These are phyloP conservation scores for Solanum aculeatissimum DNA, from an alignment of 305 asterid genomes.

Conservation along the genomic window DNA sequence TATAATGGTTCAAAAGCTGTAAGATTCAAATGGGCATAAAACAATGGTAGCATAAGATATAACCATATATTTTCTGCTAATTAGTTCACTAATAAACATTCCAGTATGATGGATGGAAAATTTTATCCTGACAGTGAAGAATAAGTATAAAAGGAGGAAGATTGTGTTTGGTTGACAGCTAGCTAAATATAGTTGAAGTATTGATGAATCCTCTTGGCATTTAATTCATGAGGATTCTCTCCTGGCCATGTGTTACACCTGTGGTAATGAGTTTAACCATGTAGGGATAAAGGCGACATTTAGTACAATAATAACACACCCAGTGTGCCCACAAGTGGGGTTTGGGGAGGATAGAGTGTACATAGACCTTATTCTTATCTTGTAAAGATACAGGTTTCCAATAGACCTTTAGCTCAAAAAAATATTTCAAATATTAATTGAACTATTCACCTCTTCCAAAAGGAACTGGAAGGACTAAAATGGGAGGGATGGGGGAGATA, in stretches of 20 bases:
- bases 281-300: neutral
- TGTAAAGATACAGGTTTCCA: neutral
- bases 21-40: neutral
- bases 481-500: neutral
- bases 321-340: neutral
- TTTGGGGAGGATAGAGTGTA: neutral
- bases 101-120: neutral
- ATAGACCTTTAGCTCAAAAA: neutral
- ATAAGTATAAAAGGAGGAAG: neutral
- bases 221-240: neutral
- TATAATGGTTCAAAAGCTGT: neutral
- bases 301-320: neutral
- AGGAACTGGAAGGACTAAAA: neutral
- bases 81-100: neutral
- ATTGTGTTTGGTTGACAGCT: neutral
- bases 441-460: neutral
- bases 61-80: neutral
- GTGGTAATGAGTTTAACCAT: neutral
- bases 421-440: neutral
- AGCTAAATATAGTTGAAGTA: neutral
- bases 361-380: neutral
- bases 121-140: neutral
- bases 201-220: neutral
- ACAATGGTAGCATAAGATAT: neutral
- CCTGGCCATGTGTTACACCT: neutral